Percentiles rank a stretch among this genome's conserved stretches.
Conservation (phyloP, 257 asterid genomes). For the Solanum pimpinellifolium region DNA sequence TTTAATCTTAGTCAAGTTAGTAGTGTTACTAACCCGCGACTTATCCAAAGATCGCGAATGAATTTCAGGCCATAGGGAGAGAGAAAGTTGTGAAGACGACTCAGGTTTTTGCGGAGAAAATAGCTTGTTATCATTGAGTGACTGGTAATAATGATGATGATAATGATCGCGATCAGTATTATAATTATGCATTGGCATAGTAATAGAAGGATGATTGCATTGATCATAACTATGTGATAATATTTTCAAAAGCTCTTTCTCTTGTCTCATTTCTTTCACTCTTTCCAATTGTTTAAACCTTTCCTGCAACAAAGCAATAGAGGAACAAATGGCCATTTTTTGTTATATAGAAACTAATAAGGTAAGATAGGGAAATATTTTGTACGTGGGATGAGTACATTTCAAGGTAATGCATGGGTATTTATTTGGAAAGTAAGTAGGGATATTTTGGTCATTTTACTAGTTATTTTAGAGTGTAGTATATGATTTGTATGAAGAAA, state of each 20-base stretch:
- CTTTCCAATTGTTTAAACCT: slow-evolving; percentile 25
- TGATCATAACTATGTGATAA: background rate
- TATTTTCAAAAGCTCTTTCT: slow-evolving; percentile 12
- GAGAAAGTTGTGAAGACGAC: slow-evolving; percentile 6
- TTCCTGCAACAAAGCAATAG: slow-evolving; percentile 26
- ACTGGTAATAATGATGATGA: background rate
- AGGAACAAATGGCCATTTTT: slow-evolving; percentile 2
- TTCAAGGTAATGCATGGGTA: background rate
- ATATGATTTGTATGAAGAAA: slow-evolving; percentile 13
- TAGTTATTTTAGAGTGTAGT: background rate
- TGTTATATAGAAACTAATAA: background rate
- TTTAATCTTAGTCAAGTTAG: background rate
- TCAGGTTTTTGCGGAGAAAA: background rate
- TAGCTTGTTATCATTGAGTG: background rate
- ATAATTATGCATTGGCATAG: background rate
- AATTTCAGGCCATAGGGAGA: slow-evolving; percentile 7
- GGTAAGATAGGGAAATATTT: background rate
- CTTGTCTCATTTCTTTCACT: slow-evolving; percentile 22
- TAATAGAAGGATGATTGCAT: background rate
- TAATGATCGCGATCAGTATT: background rate
- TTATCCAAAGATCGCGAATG: background rate
- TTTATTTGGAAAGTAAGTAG: background rate
- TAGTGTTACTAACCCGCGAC: background rate
- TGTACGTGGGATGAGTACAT: background rate
- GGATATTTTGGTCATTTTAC: background rate